Evolutionary conservation across 495 filamentous ascomycete genomes (phyloP).

Genomic region (Umbilicaria muhlenbergii): DNA sequence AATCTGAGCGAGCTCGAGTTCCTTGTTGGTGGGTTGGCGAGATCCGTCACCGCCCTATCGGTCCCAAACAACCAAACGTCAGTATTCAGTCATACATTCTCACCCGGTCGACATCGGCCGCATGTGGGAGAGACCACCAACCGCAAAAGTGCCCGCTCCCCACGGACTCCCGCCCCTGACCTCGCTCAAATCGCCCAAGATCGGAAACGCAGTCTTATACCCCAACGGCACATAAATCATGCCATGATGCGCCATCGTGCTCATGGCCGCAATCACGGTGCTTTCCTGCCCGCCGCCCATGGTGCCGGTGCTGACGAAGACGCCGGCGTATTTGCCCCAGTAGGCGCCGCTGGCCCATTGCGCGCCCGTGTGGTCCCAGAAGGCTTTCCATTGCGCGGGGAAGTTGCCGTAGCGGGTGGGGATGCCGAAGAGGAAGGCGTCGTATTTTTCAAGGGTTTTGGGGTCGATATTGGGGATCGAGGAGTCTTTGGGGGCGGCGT

Average conservation of each 20-base stretch:
- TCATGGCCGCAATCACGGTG: constrained; percentile 68
- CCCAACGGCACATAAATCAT: constrained; percentile 91
- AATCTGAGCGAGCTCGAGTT: constrained; percentile 59
- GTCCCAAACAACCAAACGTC: constrained; percentile 6
- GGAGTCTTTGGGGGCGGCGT: constrained; percentile 63
- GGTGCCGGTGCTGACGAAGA: constrained; percentile 77
- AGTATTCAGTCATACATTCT: background rate
- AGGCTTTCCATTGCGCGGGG: constrained; percentile 88
- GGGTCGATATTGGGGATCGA: constrained; percentile 55
- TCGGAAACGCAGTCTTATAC: constrained; percentile 63
- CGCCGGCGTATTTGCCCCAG: constrained; percentile 79
- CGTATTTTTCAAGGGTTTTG: constrained; percentile 54
- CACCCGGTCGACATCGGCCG: background rate
- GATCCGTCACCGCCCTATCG: constrained; percentile 48
- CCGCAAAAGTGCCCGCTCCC: constrained; percentile 89
- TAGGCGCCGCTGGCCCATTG: constrained; percentile 36
- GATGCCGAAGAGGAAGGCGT: constrained; percentile 88
- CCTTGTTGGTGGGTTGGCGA: constrained; percentile 56
- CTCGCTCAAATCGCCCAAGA: constrained; percentile 53
- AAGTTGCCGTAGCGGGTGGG: constrained; percentile 99
- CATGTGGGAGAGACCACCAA: constrained; percentile 27
- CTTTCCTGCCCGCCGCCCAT: constrained; percentile 87
- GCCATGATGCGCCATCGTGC: constrained; percentile 84
- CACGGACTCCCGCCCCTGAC: constrained; percentile 76
- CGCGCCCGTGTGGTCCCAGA: constrained; percentile 70